Evolutionary conservation across 1,139 yeast species (phyloP).

Genomic region (Debaryomyces subglobosus): DNA sequence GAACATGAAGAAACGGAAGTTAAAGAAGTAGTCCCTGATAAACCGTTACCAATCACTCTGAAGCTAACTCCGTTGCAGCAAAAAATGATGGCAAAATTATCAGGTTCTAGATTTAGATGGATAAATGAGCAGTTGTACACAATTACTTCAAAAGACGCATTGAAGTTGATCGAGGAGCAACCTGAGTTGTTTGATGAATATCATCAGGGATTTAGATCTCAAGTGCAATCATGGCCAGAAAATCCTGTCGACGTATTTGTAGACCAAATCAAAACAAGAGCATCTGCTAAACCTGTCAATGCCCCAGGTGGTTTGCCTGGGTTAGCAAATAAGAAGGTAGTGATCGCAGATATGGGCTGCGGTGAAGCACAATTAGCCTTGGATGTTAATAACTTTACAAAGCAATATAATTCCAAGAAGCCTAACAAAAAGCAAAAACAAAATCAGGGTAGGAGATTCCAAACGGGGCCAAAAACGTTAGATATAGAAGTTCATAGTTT

Average conservation of each 20-base stretch:
- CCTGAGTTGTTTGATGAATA: slow-evolving; percentile 92
- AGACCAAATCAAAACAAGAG: slow-evolving; percentile 63
- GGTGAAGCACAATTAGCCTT: slow-evolving; percentile 91
- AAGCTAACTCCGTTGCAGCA: slow-evolving; percentile 89
- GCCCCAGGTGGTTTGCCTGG: slow-evolving; percentile 98
- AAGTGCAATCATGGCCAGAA: slow-evolving; percentile 97
- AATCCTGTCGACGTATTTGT: slow-evolving; percentile 93
- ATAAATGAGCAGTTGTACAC: slow-evolving; percentile 95
- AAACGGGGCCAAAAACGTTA: slow-evolving; percentile 30
- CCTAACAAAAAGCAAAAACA: slow-evolving; percentile 36
- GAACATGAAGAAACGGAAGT: slow-evolving; percentile 11
- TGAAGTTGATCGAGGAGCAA: slow-evolving; percentile 70
- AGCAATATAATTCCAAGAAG: slow-evolving; percentile 34
- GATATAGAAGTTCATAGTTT: slow-evolving; percentile 79
- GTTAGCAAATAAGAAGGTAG: slow-evolving; percentile 53
- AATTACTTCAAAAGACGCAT: slow-evolving; percentile 74
- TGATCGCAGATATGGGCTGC: slow-evolving; percentile 97
- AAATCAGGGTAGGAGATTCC: slow-evolving; percentile 30
- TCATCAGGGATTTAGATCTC: slow-evolving; percentile 92
- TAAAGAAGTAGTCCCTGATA: slow-evolving; percentile 9
- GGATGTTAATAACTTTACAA: slow-evolving; percentile 58
- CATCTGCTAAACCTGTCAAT: slow-evolving; percentile 64
- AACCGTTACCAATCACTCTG: slow-evolving; percentile 26
- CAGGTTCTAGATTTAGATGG: slow-evolving; percentile 97
- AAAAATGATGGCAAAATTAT: slow-evolving; percentile 91